Conservation (phyloP, 2,329 filamentous ascomycete species). For the Helotiales sp. region DNA sequence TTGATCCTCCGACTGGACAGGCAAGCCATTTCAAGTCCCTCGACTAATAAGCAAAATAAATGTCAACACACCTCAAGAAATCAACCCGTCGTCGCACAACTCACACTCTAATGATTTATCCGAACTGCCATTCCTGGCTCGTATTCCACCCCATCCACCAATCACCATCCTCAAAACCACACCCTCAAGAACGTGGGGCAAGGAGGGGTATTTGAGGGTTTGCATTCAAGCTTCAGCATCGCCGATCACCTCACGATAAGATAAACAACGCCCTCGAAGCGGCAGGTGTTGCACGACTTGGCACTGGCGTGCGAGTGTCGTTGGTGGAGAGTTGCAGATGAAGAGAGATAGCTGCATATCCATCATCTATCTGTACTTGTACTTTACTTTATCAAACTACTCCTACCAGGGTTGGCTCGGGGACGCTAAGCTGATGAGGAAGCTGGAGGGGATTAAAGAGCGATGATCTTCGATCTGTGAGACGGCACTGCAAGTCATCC, state of each 20-base stretch:
- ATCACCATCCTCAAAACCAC: not conserved
- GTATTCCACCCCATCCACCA: not conserved
- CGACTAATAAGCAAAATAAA: not conserved
- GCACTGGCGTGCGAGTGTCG: constrained; percentile 9
- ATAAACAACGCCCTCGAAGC: constrained; percentile 4
- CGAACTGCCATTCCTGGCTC: constrained; percentile 9
- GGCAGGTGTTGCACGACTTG: constrained; percentile 12
- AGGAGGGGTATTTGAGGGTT: not conserved
- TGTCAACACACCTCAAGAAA: not conserved
- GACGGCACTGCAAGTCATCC: not conserved
- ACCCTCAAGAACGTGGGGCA: constrained; percentile 1
- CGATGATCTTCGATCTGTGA: not conserved
- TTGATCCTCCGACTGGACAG: not conserved
- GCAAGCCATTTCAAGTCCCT: not conserved
- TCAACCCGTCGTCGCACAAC: not conserved
- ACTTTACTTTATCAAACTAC: not conserved
- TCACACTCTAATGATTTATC: not conserved
- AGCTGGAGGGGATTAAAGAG: constrained; percentile 1
- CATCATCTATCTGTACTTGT: not conserved
- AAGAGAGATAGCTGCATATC: not conserved
- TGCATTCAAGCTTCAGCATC: not conserved
- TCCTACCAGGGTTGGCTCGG: not conserved
- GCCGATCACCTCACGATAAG: not conserved
- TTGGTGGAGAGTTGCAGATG: constrained; percentile 12
- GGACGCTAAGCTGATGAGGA: constrained; percentile 11